Conservation (phyloP, 805 yeast genomes). For the Hanseniaspora vineae region DNA sequence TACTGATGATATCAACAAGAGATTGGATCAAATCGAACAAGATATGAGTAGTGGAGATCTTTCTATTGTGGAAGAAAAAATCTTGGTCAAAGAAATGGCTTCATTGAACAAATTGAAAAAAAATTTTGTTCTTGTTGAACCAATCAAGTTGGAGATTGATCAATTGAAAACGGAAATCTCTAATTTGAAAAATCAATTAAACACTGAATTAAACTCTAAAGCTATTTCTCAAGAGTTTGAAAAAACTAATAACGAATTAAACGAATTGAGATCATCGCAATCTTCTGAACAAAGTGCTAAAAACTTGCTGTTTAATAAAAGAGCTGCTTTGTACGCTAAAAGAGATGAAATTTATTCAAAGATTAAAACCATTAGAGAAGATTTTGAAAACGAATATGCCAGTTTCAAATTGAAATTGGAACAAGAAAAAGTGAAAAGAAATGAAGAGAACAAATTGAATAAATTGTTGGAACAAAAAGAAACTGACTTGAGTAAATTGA, state of each 20-base stretch:
- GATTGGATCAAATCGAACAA: conserved; percentile 54
- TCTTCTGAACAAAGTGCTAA: conserved; percentile 56
- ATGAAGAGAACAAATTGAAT: conserved; percentile 37
- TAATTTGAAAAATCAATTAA: conserved; percentile 57
- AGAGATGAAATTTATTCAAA: conserved; percentile 56
- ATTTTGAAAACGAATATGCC: conserved; percentile 62
- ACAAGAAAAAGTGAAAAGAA: conserved; percentile 61
- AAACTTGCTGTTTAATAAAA: conserved; percentile 46
- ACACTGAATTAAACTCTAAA: conserved; percentile 35
- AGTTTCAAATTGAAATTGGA: conserved; percentile 56
- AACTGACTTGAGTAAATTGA: conserved; percentile 46
- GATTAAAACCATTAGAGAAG: conserved; percentile 57
- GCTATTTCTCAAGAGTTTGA: conserved; percentile 62
- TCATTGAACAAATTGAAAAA: conserved; percentile 68
- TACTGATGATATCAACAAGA: conserved; percentile 55
- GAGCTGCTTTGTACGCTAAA: conserved; percentile 52
- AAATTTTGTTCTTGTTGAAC: conserved; percentile 61
- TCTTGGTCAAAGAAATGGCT: conserved; percentile 72
- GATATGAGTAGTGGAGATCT: conserved; percentile 66
- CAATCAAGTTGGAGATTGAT: conserved; percentile 68
- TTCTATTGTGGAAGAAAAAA: conserved; percentile 84
- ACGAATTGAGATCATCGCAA: conserved; percentile 46
- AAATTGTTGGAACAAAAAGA: conserved; percentile 36
- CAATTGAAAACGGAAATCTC: conserved; percentile 62
- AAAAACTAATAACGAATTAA: conserved; percentile 53